Conservation (phyloP, 2,329 filamentous ascomycete species). For the Tympanopsis confertula region DNA sequence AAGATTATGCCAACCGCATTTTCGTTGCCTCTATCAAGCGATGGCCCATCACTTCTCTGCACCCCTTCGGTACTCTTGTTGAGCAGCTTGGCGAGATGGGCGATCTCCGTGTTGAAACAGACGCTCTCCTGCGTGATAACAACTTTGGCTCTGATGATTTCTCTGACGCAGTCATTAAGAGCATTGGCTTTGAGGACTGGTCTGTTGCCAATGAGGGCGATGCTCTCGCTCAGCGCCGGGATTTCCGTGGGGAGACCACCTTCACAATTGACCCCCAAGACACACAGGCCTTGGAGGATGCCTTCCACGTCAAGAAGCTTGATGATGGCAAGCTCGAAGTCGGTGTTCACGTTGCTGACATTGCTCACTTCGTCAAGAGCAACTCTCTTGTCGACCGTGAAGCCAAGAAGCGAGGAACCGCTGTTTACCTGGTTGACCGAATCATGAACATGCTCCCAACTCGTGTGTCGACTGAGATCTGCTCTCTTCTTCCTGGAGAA, state of each 20-base stretch:
- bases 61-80: conserved; percentile 93
- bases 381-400: conserved; percentile 94
- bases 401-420: conserved; percentile 93
- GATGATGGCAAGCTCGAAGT: conserved; percentile 82
- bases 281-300: conserved; percentile 79
- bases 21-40: conserved; percentile 99
- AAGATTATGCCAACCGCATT: conserved; percentile 93
- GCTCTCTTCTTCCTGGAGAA: conserved; percentile 75
- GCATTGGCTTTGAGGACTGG: conserved; percentile 87
- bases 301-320: conserved; percentile 78
- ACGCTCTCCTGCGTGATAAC: conserved; percentile 92
- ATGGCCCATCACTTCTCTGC: conserved; percentile 98
- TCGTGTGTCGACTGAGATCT: conserved; percentile 75
- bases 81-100: conserved; percentile 97
- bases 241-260: conserved; percentile 77
- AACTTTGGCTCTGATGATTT: conserved; percentile 98
- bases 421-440: conserved; percentile 86
- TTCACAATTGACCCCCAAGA: conserved; percentile 91
- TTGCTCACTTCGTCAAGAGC: conserved; percentile 91
- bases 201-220: conserved; percentile 75
- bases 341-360: conserved; percentile 87
- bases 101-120: conserved; percentile 92
- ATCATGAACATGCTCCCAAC: conserved; percentile 78
- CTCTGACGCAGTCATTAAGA: conserved; percentile 88
- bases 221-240: conserved; percentile 60